Evolutionary conservation across 2,329 filamentous ascomycete genomes (phyloP).

Genomic region (Aspergillus alliaceus): DNA sequence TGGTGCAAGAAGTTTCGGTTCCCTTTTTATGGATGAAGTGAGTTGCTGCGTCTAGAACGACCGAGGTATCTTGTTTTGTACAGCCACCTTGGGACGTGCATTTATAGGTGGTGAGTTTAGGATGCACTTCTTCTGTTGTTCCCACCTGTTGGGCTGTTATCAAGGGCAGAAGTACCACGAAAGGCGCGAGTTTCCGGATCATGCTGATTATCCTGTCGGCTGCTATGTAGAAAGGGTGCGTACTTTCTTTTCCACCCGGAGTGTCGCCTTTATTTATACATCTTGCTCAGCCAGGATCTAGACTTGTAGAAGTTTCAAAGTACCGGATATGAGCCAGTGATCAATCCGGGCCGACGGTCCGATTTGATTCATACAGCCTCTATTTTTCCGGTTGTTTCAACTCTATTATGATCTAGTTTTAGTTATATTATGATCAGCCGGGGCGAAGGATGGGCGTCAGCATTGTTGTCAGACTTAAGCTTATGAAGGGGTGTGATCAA

Average conservation of each 20-base stretch:
- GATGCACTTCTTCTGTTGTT: constrained; percentile 49
- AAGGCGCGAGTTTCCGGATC: constrained; percentile 12
- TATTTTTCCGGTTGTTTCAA: constrained; percentile 1
- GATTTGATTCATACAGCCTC: background rate
- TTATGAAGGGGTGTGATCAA: background rate
- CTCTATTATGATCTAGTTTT: background rate
- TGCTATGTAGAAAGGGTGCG: background rate
- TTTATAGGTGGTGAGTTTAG: constrained; percentile 50
- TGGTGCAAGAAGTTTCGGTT: constrained; percentile 52
- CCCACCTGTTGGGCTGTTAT: constrained; percentile 55
- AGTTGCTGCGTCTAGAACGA: constrained; percentile 57
- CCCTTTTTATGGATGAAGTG: constrained; percentile 50
- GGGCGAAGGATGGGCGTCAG: background rate
- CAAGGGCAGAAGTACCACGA: constrained; percentile 41
- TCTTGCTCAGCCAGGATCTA: background rate
- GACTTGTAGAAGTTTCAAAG: background rate
- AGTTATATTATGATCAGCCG: background rate
- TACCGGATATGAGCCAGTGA: background rate
- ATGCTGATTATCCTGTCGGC: constrained; percentile 6
- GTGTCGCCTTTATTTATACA: background rate
- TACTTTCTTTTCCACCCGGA: background rate
- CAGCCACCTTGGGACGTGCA: constrained; percentile 53
- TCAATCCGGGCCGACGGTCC: background rate
- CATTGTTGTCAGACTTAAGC: background rate
- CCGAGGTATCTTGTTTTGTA: constrained; percentile 49